phyloP scores from a whole-genome alignment of 148 eudicot species.

The Hydrangea macrophylla region DNA sequence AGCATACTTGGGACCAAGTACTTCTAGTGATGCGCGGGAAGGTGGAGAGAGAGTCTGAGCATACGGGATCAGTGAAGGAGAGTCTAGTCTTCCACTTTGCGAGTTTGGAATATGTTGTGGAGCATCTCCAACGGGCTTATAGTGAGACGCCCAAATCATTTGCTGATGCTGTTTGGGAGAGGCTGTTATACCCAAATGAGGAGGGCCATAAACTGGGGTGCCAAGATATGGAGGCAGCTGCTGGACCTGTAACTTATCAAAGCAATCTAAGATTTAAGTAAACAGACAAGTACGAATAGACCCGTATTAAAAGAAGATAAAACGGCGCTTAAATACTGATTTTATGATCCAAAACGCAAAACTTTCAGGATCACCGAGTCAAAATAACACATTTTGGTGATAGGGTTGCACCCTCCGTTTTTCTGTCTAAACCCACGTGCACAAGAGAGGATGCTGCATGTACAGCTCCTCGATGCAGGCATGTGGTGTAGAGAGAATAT shows the following conservation, averaged over 20 bases:
- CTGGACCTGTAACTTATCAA: constrained; percentile 21
- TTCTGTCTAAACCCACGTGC: no score
- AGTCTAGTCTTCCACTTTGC: constrained; percentile 42
- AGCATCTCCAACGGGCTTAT: constrained; percentile 27
- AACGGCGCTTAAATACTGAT: not conserved
- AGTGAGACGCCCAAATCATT: constrained; percentile 42
- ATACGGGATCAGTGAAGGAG: constrained; percentile 17
- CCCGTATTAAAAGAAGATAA: not conserved
- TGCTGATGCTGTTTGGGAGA: constrained; percentile 30
- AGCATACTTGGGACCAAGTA: constrained; percentile 31
- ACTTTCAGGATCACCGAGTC: not conserved
- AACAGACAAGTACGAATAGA: not conserved
- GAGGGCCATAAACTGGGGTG: constrained; percentile 18
- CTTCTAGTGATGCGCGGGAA: constrained; percentile 29
- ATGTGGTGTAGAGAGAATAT: no score
- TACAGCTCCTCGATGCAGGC: no score
- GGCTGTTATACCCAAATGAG: constrained; percentile 17
- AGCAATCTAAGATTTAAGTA: no score
- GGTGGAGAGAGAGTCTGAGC: constrained; percentile 26
- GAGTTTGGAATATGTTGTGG: constrained; percentile 36
- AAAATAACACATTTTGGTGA: not conserved
- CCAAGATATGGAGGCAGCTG: constrained; percentile 31
- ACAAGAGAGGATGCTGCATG: no score
- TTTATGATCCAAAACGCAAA: not conserved
- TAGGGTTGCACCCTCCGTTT: no score